phyloP scores from a whole-genome alignment of 495 filamentous ascomycete species.

The Penicillium mononematosum region DNA sequence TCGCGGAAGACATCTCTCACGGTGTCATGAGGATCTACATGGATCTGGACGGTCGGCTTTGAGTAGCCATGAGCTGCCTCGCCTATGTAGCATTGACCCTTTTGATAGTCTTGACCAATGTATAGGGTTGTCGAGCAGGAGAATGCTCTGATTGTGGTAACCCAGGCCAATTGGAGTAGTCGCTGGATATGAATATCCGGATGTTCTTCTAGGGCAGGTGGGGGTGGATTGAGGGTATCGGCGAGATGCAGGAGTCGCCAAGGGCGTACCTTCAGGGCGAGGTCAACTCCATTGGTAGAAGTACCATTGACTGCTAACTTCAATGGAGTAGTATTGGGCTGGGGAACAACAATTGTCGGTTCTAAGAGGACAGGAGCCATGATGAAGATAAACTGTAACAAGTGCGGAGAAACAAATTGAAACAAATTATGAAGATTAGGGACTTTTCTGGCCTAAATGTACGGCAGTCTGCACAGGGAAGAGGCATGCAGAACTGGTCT shows the following conservation, averaged over 20 bases:
- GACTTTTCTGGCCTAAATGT: slow-evolving; percentile 3
- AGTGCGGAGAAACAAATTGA: not conserved
- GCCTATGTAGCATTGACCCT: slow-evolving; percentile 18
- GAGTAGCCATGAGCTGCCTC: not conserved
- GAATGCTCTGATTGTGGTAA: slow-evolving; percentile 14
- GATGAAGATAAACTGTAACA: not conserved
- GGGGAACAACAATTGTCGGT: not conserved
- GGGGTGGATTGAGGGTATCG: slow-evolving; percentile 10
- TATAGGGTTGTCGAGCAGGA: slow-evolving; percentile 15
- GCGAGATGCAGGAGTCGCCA: slow-evolving; percentile 12
- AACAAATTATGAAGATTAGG: not conserved
- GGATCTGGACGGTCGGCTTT: slow-evolving; percentile 7
- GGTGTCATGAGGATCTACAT: slow-evolving; percentile 16
- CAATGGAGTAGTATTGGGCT: not conserved
- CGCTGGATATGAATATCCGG: slow-evolving; percentile 22
- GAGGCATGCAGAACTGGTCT: not conserved
- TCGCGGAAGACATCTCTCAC: slow-evolving; percentile 14
- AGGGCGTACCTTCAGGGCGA: slow-evolving; percentile 9
- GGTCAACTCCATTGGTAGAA: not conserved
- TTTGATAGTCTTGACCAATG: slow-evolving; percentile 15
- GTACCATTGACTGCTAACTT: not conserved
- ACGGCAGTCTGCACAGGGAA: not conserved
- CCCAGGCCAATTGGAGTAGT: slow-evolving; percentile 21
- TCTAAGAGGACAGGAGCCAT: slow-evolving; percentile 18
- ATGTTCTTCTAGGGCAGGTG: slow-evolving; percentile 4